Evolutionary conservation across 176 grass and related monocot species (phyloP).

Genomic region (Chrysopogon serrulatus): DNA sequence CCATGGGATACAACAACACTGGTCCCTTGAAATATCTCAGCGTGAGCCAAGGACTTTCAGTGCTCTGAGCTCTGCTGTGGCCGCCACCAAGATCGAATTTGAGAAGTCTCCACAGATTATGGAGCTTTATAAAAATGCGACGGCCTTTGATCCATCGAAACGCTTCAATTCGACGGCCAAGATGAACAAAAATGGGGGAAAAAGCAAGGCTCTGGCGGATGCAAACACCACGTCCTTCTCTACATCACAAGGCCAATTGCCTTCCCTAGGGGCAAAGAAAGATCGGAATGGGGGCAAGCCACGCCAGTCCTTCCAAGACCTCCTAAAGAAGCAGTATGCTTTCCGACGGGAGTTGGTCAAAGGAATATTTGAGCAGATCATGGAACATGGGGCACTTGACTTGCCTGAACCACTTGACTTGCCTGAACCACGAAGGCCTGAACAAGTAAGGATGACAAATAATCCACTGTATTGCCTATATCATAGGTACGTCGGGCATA

Average conservation of each 20-base stretch:
- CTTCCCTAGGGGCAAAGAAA: accelerated
- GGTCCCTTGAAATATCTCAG: neutral
- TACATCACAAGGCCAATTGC: neutral
- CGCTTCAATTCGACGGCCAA: neutral
- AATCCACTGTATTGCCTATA: neutral
- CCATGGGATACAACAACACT: neutral
- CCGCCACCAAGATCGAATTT: neutral
- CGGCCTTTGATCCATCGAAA: neutral
- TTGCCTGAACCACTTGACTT: neutral
- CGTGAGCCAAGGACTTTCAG: neutral
- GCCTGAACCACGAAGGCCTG: neutral
- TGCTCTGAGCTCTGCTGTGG: neutral
- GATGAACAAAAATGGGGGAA: neutral
- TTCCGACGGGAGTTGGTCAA: too few species aligned
- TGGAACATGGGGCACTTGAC: too few species aligned
- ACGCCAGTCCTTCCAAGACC: neutral
- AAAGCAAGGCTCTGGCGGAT: neutral
- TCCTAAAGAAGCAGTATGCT: neutral
- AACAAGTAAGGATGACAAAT: neutral
- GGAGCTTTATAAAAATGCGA: neutral
- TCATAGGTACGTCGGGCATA: neutral
- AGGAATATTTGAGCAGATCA: too few species aligned
- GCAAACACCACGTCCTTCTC: neutral
- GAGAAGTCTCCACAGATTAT: neutral
- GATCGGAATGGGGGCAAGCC: neutral